Percentiles rank a stretch among this genome's conserved stretches.
phyloP scores from a whole-genome alignment of 768 basidiomycete genomes.

The Hygrocybe coccinea region DNA sequence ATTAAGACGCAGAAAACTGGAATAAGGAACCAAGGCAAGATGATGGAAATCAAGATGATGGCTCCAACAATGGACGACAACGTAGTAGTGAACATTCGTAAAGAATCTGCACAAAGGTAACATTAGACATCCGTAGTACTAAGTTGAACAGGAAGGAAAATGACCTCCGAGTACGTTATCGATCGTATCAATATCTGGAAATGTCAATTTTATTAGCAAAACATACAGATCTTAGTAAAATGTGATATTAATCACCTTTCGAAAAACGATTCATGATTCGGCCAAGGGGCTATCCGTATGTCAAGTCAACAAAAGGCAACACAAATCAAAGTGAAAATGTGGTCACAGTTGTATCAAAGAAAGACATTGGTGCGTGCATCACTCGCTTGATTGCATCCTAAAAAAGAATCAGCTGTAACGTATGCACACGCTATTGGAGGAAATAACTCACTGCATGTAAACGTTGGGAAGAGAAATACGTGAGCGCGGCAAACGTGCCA shows the following conservation, averaged over 20 bases:
- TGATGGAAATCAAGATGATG: constrained; percentile 69
- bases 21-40: constrained; percentile 83
- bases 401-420: no score
- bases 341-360: constrained; percentile 79
- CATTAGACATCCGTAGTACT: no score
- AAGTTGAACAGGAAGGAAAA: constrained; percentile 11
- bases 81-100: constrained; percentile 69
- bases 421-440: no score
- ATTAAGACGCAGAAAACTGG: constrained; percentile 56
- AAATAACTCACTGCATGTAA: constrained; percentile 50
- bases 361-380: constrained; percentile 83
- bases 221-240: no score
- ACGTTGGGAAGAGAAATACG: constrained; percentile 58
- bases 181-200: constrained; percentile 68
- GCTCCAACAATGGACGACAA: constrained; percentile 65
- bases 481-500: constrained; percentile 11
- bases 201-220: constrained; percentile 1
- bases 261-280: constrained; percentile 89
- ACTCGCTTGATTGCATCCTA: constrained; percentile 62
- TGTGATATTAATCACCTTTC: constrained; percentile 53
- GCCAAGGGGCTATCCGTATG: constrained; percentile 56
- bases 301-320: constrained; percentile 6
- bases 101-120: constrained; percentile 48
- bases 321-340: background rate
- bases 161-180: constrained; percentile 65